Percentiles rank a stretch among this genome's conserved stretches.
Conservation (phyloP, 1,284 basidiomycete species). For the Ustilago loliicola region DNA sequence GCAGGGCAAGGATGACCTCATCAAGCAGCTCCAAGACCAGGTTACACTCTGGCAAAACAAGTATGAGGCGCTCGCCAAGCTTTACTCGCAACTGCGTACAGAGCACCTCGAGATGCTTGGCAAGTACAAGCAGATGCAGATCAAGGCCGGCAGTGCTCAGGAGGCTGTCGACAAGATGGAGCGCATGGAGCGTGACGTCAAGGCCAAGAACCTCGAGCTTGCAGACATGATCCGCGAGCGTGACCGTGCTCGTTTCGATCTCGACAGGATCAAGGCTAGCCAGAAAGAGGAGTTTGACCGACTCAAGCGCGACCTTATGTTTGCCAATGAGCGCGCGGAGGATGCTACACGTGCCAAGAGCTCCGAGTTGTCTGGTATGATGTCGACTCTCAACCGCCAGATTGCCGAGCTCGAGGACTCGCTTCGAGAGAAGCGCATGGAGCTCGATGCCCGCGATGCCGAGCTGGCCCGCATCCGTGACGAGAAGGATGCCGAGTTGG, state of each 20-base stretch:
- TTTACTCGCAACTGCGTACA: conserved; percentile 96
- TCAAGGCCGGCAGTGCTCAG: conserved; percentile 98
- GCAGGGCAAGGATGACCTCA: conserved; percentile 92
- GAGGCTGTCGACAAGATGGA: conserved; percentile 99
- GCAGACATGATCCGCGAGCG: conserved; percentile 99
- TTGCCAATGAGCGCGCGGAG: conserved; percentile 98
- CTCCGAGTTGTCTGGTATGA: conserved; percentile 88
- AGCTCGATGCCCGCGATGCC: conserved; percentile 80
- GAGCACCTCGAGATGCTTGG: conserved; percentile 97
- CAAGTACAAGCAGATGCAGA: conserved; percentile 97
- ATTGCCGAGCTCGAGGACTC: conserved; percentile 94
- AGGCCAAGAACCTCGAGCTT: conserved; percentile 96
- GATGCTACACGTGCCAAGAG: conserved; percentile 92
- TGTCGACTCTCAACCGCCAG: conserved; percentile 95
- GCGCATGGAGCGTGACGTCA: conserved; percentile 97
- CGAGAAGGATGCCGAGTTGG: conserved; percentile 96
- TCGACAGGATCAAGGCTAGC: conserved; percentile 89
- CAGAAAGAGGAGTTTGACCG: conserved; percentile 97
- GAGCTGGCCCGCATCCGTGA: conserved; percentile 87
- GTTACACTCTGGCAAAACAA: conserved; percentile 98
- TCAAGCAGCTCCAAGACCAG: conserved; percentile 95
- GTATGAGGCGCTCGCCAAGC: conserved; percentile 97
- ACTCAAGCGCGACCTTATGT: conserved; percentile 89
- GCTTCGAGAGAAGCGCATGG: conserved; percentile 79
- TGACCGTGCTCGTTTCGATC: conserved; percentile 93